Percentiles rank a stretch among this genome's conserved stretches.
These are phyloP conservation scores for Microsporum audouinii DNA, from an alignment of 2,329 filamentous ascomycete genomes.

Conservation along the genomic window DNA sequence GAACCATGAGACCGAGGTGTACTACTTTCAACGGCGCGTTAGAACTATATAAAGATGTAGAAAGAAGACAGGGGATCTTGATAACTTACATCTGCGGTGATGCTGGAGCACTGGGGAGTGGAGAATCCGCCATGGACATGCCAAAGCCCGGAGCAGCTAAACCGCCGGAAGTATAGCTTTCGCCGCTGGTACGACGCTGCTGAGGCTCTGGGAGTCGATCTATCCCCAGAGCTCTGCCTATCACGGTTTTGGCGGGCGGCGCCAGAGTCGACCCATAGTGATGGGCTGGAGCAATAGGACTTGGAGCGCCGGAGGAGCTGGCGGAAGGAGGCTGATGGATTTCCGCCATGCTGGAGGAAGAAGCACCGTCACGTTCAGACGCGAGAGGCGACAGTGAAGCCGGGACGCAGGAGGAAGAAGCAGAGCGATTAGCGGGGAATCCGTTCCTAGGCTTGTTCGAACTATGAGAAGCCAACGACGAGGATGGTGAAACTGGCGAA, in stretches of 20 bases:
- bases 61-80: slow-evolving; percentile 11
- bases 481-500: slow-evolving; percentile 10
- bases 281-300: neutral
- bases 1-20: slow-evolving; percentile 48
- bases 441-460: neutral
- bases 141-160: slow-evolving; percentile 37
- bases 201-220: slow-evolving; percentile 28
- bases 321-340: neutral
- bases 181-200: neutral
- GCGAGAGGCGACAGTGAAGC: neutral
- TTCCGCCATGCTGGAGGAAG: neutral
- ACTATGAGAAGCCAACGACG: neutral
- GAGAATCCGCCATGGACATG: slow-evolving; percentile 50
- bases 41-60: slow-evolving; percentile 5
- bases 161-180: neutral
- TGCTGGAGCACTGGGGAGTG: slow-evolving; percentile 49
- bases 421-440: neutral
- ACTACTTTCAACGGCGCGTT: neutral
- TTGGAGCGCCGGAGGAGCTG: neutral
- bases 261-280: slow-evolving; percentile 22
- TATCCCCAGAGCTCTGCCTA: slow-evolving; percentile 34
- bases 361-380: neutral
- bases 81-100: slow-evolving; percentile 50
- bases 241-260: slow-evolving; percentile 28
- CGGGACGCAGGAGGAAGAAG: neutral